Evolutionary conservation across 352 stramenopile species (phyloP).

Genomic region (Globisporangium radiosum): DNA sequence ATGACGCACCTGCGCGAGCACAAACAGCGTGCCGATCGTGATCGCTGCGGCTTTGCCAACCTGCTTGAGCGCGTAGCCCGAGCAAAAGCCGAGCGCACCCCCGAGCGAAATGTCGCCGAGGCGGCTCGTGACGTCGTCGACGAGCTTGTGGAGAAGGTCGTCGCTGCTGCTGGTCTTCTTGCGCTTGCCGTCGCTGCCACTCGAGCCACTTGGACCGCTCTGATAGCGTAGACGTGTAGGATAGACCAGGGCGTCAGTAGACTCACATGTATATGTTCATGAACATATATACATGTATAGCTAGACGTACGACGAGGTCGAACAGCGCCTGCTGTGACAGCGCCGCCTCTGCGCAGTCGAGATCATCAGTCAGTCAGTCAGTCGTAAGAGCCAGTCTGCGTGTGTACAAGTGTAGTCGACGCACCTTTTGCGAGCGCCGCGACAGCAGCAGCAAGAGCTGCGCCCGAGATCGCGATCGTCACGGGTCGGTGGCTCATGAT

Average conservation of each 20-base stretch:
- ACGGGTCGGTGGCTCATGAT: slow-evolving; percentile 8
- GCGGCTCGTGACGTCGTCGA: slow-evolving; percentile 53
- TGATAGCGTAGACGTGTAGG: slow-evolving; percentile 9
- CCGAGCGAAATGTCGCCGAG: slow-evolving; percentile 71
- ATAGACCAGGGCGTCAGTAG: too few species aligned
- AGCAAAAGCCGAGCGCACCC: slow-evolving; percentile 70
- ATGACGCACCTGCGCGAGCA: slow-evolving; percentile 43
- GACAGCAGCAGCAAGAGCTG: slow-evolving; percentile 40
- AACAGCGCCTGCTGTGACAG: slow-evolving; percentile 45
- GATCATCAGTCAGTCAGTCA: background rate
- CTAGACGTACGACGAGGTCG: slow-evolving; percentile 20
- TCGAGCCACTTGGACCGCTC: slow-evolving; percentile 14
- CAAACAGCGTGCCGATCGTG: slow-evolving; percentile 72
- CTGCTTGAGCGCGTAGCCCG: slow-evolving; percentile 79
- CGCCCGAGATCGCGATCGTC: slow-evolving; percentile 30
- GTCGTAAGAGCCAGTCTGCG: background rate
- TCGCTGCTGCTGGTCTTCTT: slow-evolving; percentile 16
- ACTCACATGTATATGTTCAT: too few species aligned
- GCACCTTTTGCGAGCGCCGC: slow-evolving; percentile 32
- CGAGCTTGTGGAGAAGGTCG: slow-evolving; percentile 52
- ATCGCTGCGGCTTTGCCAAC: slow-evolving; percentile 72
- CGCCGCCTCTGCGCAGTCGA: slow-evolving; percentile 17
- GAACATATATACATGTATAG: background rate
- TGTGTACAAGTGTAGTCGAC: background rate
- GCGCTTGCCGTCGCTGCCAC: slow-evolving; percentile 24